These are phyloP conservation scores for Termitomyces sp. DNA, from an alignment of 768 basidiomycete species.

Conservation along the genomic window DNA sequence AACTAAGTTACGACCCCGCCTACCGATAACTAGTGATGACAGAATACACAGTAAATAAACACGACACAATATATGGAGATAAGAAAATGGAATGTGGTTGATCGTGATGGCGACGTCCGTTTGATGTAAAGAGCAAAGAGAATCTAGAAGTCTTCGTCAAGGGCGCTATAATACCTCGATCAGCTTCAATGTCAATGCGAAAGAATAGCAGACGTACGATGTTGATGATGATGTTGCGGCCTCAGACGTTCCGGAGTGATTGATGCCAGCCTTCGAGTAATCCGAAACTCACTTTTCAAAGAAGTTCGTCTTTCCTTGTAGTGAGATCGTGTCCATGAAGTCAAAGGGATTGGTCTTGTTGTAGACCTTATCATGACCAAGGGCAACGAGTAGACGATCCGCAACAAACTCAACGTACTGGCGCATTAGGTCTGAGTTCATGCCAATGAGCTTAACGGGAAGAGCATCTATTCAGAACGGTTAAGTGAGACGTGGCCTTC, in stretches of 20 bases:
- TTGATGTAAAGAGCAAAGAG: no score
- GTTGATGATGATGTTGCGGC: constrained; percentile 7
- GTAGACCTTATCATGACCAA: constrained; percentile 82
- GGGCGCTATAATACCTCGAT: constrained; percentile 6
- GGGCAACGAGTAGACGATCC: constrained; percentile 77
- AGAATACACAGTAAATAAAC: background rate
- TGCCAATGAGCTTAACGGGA: constrained; percentile 83
- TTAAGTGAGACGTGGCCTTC: background rate
- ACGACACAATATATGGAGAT: background rate
- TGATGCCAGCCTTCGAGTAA: constrained; percentile 66
- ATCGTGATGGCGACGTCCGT: no score
- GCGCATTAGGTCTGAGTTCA: constrained; percentile 87
- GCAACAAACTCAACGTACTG: constrained; percentile 92
- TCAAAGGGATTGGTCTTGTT: constrained; percentile 79
- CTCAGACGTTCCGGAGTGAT: constrained; percentile 22
- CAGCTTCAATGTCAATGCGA: background rate
- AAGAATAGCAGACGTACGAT: background rate
- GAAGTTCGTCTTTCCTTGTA: no score
- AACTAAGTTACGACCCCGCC: background rate
- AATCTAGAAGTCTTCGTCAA: constrained; percentile 19
- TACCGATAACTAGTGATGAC: background rate
- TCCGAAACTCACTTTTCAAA: constrained; percentile 94
- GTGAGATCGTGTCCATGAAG: constrained; percentile 93
- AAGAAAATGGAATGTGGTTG: no score
- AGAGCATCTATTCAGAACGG: constrained; percentile 61